Percentiles rank a stretch among this genome's conserved stretches.
These are phyloP conservation scores for Hydnomerulius pinastri DNA, from an alignment of 768 basidiomycete species.

Conservation along the genomic window DNA sequence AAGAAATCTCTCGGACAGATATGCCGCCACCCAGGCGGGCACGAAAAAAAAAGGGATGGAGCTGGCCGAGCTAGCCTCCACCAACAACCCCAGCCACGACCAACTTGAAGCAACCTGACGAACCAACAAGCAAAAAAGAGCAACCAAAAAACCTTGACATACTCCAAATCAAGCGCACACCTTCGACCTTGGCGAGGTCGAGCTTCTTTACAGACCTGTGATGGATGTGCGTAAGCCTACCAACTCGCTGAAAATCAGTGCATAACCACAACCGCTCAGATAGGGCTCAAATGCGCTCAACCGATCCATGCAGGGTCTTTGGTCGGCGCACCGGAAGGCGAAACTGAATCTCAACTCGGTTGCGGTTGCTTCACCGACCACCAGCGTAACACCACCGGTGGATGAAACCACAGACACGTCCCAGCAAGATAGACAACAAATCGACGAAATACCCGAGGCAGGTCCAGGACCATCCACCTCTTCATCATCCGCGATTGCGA, in stretches of 20 bases:
- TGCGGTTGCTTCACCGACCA: slow-evolving; percentile 13
- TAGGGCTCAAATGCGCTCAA: slow-evolving; percentile 77
- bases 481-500: slow-evolving; percentile 11
- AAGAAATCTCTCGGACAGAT: no score
- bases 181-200: no score
- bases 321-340: slow-evolving; percentile 66
- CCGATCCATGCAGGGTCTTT: slow-evolving; percentile 76
- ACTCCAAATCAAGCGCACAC: no score
- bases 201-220: no score
- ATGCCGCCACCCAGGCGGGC: no score
- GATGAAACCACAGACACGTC: slow-evolving; percentile 30
- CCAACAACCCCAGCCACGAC: no score
- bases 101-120: no score
- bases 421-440: slow-evolving; percentile 11
- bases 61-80: no score
- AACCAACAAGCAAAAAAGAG: no score
- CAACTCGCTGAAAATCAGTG: neutral
- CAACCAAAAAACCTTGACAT: no score
- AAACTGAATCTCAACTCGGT: slow-evolving; percentile 66
- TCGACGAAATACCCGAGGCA: slow-evolving; percentile 16
- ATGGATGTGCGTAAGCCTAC: slow-evolving; percentile 19
- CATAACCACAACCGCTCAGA: slow-evolving; percentile 42
- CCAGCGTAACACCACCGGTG: slow-evolving; percentile 1
- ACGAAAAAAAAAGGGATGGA: no score
- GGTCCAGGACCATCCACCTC: slow-evolving; percentile 14